Evolutionary conservation across 2,329 filamentous ascomycete genomes (phyloP), one percentile per base, ranked within the genome.

Genomic region (Diplodia intermedia): DNA sequence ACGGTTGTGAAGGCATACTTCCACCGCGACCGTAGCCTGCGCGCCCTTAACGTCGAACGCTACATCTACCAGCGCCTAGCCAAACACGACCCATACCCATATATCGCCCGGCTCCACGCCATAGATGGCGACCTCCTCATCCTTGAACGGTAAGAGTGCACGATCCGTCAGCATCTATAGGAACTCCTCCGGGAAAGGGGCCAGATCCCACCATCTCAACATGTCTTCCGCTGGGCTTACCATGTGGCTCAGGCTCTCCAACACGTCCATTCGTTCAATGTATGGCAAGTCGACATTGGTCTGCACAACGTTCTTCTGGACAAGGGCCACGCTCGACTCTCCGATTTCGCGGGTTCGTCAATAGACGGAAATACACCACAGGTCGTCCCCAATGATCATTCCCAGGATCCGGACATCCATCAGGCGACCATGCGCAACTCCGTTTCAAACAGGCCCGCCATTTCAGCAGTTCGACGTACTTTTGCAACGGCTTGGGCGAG

Each of bases 291-390:
- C 36, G 71, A 73, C 52, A 66, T 72, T 36, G 69, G 70, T 47
- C 26, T 65, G 26, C 71, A 70, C 26, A 73, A 72, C 62, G 20
- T 72, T 18, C 68, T 73, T 29, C 50, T 73, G 5, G 71, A 72
- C 31, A 23, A 66, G 33, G 69, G 70, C 9, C 66, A 73, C 50
- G 60, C 68, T 23, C 72, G 72, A 53, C 60, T 71, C 7, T 57
- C 47, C 54, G 72, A 73, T 49, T 72, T 73, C 56, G 68, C 71
- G 50, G 69, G 71, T 31, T 68, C 69, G 18, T 73, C 72, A 15
- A 67, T 74, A 33, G 72, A 73, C 65, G 71, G 69, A 36, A 62
- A 43, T 29, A 60, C 54, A 20, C 66, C 71, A n/a, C 33, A 36
- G 8, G 65, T 69, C 12, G 26, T 36, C n/a, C 47, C 47, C 11